Percentiles rank a stretch among this genome's conserved stretches.
Evolutionary conservation across 106 monocot species (phyloP).

Genomic region (Phalaenopsis equestris): DNA sequence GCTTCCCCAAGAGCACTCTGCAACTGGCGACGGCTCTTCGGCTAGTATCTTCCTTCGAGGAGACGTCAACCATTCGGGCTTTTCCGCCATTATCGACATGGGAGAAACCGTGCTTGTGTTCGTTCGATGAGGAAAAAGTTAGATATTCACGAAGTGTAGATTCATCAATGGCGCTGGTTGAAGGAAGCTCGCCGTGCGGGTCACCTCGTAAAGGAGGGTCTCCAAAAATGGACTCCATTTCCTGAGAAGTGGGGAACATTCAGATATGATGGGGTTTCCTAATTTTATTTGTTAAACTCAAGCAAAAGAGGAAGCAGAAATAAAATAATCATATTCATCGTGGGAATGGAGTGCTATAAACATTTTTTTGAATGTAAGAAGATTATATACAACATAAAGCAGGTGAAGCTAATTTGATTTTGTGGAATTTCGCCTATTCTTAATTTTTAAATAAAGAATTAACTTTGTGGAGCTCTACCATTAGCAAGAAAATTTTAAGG

Average conservation of each 20-base stretch:
- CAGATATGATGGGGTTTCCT: background rate
- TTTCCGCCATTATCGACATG: constrained; percentile 55
- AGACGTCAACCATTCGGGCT: constrained; percentile 82
- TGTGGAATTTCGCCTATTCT: too few relatives aligned
- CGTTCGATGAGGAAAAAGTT: background rate
- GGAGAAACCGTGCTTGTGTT: constrained; percentile 25
- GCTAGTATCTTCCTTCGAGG: constrained; percentile 56
- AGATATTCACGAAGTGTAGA: constrained; percentile 10
- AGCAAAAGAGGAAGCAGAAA: background rate
- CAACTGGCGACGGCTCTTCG: constrained; percentile 70
- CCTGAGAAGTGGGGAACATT: constrained; percentile 26
- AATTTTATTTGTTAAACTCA: background rate
- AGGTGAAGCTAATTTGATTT: too few relatives aligned
- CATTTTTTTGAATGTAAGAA: too few relatives aligned
- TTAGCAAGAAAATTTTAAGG: too few relatives aligned
- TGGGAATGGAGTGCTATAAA: too few relatives aligned
- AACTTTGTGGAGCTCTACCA: too few relatives aligned
- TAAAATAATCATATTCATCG: too few relatives aligned
- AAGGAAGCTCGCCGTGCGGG: constrained; percentile 15
- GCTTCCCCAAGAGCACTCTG: constrained; percentile 68
- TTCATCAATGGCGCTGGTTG: constrained; percentile 5
- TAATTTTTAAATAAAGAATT: too few relatives aligned
- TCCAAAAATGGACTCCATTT: constrained; percentile 80
- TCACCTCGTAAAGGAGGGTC: constrained; percentile 19
- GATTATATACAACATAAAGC: too few relatives aligned